Evolutionary conservation across 73 alveolate species (phyloP).

Genomic region (Stentor coeruleus): DNA sequence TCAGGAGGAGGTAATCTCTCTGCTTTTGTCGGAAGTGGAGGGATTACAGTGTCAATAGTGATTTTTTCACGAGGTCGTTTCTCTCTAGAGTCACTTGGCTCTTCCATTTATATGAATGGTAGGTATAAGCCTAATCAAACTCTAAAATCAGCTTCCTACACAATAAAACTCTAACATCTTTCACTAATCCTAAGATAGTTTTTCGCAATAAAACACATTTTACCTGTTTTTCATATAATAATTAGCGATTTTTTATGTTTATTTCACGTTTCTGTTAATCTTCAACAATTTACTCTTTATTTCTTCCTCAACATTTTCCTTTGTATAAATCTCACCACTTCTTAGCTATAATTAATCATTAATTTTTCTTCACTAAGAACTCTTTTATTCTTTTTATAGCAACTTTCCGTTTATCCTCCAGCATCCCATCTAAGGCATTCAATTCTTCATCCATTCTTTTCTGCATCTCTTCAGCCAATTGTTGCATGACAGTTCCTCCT

Average conservation of each 20-base stretch:
- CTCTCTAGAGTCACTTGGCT: background rate
- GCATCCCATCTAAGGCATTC: background rate
- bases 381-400: background rate
- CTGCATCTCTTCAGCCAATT: background rate
- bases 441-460: background rate
- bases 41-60: slow-evolving; percentile 20
- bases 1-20: slow-evolving; percentile 10
- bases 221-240: too few species aligned
- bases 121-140: too few species aligned
- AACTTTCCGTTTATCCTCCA: background rate
- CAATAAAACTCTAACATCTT: too few species aligned
- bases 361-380: background rate
- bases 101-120: background rate
- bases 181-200: too few species aligned
- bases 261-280: too few species aligned
- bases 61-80: background rate
- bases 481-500: background rate
- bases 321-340: too few species aligned
- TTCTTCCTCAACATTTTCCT: too few species aligned
- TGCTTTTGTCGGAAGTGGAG: slow-evolving; percentile 9
- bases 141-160: too few species aligned
- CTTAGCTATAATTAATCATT: background rate
- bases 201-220: too few species aligned
- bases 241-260: too few species aligned
- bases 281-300: too few species aligned